Conservation (phyloP, 2,329 filamentous ascomycete genomes). For the Talaromyces sp. region DNA sequence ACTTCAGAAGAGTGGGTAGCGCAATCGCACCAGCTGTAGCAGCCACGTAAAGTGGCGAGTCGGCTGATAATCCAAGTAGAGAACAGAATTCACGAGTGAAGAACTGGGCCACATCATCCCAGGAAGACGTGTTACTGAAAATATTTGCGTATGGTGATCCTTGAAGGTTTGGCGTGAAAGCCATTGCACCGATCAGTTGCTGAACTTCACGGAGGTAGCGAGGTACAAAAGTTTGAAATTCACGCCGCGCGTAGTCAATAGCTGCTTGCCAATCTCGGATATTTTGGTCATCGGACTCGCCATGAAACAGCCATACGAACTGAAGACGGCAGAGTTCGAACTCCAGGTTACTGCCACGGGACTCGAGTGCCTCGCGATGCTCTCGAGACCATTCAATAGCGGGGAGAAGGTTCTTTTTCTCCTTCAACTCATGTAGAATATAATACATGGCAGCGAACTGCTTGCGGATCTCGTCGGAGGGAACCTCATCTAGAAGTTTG, state of each 20-base stretch:
- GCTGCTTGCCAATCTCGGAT: slow-evolving; percentile 54
- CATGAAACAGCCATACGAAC: slow-evolving; percentile 84
- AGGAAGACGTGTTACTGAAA: slow-evolving; percentile 75
- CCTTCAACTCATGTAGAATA: slow-evolving; percentile 77
- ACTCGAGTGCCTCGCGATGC: slow-evolving; percentile 72
- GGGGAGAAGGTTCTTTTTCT: slow-evolving; percentile 70
- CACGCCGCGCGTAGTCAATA: slow-evolving; percentile 71
- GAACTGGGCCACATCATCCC: slow-evolving; percentile 79
- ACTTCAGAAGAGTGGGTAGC: slow-evolving; percentile 83
- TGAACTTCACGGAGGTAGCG: slow-evolving; percentile 80
- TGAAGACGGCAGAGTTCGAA: slow-evolving; percentile 91
- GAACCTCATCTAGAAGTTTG: slow-evolving; percentile 56
- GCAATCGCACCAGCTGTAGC: slow-evolving; percentile 91
- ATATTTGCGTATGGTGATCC: slow-evolving; percentile 77
- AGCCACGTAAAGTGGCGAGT: slow-evolving; percentile 90
- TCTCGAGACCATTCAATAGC: slow-evolving; percentile 84
- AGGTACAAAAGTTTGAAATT: slow-evolving; percentile 73
- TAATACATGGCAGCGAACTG: slow-evolving; percentile 89
- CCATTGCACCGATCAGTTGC: slow-evolving; percentile 77
- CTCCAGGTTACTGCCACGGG: slow-evolving; percentile 86
- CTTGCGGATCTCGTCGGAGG: slow-evolving; percentile 70
- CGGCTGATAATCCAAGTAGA: slow-evolving; percentile 82
- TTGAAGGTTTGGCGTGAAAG: slow-evolving; percentile 73
- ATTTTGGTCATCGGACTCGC: slow-evolving; percentile 59
- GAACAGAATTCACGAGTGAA: slow-evolving; percentile 96